Base-by-base conservation (phyloP, 2,329 filamentous ascomycete genomes). In the Scortechinia acanthostroma region DNA sequence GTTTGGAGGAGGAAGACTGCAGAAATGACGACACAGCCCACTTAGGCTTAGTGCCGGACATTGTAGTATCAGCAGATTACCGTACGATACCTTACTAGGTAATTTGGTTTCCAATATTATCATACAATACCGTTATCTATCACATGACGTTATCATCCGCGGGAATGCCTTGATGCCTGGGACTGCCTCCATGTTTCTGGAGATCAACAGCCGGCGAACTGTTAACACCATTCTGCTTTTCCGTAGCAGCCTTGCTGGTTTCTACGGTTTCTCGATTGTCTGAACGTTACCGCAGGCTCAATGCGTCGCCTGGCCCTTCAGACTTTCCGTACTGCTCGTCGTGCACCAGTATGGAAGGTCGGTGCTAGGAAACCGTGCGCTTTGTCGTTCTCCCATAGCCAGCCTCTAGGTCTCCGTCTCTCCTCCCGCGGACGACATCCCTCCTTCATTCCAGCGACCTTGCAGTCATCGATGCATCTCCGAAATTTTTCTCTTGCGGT, bases 271-370 rank as follows among this genome's bases (percentile, higher is more conserved):
- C n/a, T n/a, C n/a, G n/a, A n/a, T n/a, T n/a, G n/a, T n/a, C n/a
- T n/a, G n/a, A n/a, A n/a, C n/a, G n/a, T n/a, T n/a, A 30, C 43
- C 19, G 42, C 21, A 20, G 43, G 47, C 56, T 52, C 56, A 62
- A 73, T 73, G 70, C 68, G 68, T 65, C 66, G 64, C 58, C 68
- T 61, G 55, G 62, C 61, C 51, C 50, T 65, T 45, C 65, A 70
- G 50, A 64, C 62, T 49, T 62, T 70, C 54, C 68, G 68, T 57
- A 64, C 67, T 58, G 64, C 67, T 56, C 67, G 67, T 54, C 63
- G 63, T 55, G 56, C 56, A 49, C 60, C 65, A 55, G 56, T 63
- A 59, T 69, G 68, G 56, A 70, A 62, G 55, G 53, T 64, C 48
- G 51, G 59, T 49, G 50, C 55, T 58, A 61, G 60, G 50, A 60